A percentile compares a stretch with the other conserved stretches of the same genome.
Conservation (phyloP, 169 alveolate species). For the Plasmodium relictum region DNA sequence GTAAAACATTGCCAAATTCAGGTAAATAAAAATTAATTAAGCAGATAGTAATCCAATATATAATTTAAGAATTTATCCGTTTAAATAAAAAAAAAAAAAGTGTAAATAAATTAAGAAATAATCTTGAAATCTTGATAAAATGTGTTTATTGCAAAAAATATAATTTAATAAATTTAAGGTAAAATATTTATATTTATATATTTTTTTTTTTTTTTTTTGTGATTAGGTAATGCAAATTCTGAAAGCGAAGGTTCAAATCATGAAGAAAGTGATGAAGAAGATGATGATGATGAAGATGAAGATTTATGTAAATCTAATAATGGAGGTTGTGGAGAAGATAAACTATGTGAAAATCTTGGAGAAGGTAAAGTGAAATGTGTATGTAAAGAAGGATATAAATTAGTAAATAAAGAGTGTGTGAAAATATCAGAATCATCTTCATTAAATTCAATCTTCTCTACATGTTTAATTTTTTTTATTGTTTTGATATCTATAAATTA, state of each 20-base stretch:
- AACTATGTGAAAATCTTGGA: constrained; percentile 50
- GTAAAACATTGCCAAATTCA: too few relatives aligned
- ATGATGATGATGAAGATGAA: not conserved
- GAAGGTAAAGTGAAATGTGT: constrained; percentile 20
- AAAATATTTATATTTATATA: too few relatives aligned
- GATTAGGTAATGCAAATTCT: too few relatives aligned
- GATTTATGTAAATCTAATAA: constrained; percentile 21
- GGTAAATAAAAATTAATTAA: too few relatives aligned
- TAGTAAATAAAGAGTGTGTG: constrained; percentile 29
- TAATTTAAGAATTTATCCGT: too few relatives aligned
- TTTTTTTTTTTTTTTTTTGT: too few relatives aligned
- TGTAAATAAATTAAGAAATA: too few relatives aligned
- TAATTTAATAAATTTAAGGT: too few relatives aligned
- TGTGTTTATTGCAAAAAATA: too few relatives aligned
- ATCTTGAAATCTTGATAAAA: too few relatives aligned
- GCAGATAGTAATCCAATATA: too few relatives aligned
- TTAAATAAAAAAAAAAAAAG: too few relatives aligned
- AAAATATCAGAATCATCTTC: constrained; percentile 15
- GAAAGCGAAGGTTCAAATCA: not conserved
- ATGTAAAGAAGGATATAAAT: constrained; percentile 56
- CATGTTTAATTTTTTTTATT: constrained; percentile 9
- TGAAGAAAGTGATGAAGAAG: not conserved
- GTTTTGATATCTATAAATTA: constrained; percentile 35
- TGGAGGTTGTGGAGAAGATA: constrained; percentile 68
- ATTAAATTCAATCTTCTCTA: constrained; percentile 22